Conservation (phyloP, 176 grass and related monocot species). For the Panicum miliaceum region DNA sequence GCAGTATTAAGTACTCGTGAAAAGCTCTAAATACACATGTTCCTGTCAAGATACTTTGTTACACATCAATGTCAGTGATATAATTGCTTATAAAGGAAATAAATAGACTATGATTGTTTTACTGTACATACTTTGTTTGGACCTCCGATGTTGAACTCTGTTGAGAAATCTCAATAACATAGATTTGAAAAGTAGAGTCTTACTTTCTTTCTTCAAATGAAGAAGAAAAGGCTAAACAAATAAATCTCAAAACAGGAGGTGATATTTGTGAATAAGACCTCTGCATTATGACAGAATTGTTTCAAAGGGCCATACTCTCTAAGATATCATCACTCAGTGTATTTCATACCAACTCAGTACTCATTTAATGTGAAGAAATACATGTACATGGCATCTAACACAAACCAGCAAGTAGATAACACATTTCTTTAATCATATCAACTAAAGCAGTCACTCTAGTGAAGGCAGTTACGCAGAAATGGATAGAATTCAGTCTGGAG, state of each 20-base stretch:
- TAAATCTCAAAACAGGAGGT: slow-evolving; percentile 41
- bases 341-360: slow-evolving; percentile 16
- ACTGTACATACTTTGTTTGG: slow-evolving; percentile 28
- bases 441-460: slow-evolving; percentile 9
- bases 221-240: background rate
- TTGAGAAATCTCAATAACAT: slow-evolving; percentile 34
- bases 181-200: background rate
- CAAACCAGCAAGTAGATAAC: slow-evolving; percentile 38
- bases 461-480: background rate
- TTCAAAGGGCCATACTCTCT: slow-evolving; percentile 27
- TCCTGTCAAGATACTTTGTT: slow-evolving; percentile 51
- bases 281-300: slow-evolving; percentile 14
- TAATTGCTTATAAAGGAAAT: slow-evolving; percentile 54
- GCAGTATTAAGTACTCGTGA: slow-evolving; percentile 65
- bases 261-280: slow-evolving; percentile 38
- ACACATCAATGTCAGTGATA: slow-evolving; percentile 58
- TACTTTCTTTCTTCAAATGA: background rate
- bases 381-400: slow-evolving; percentile 28
- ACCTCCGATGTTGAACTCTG: background rate
- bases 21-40: slow-evolving; percentile 52
- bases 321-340: slow-evolving; percentile 27
- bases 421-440: slow-evolving; percentile 29
- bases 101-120: slow-evolving; percentile 53
- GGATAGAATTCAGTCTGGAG: slow-evolving; percentile 3
- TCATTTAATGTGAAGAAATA: slow-evolving; percentile 43